Evolutionary conservation across 176 grass and related monocot species (phyloP).

Genomic region (Alopecurus myosuroides): DNA sequence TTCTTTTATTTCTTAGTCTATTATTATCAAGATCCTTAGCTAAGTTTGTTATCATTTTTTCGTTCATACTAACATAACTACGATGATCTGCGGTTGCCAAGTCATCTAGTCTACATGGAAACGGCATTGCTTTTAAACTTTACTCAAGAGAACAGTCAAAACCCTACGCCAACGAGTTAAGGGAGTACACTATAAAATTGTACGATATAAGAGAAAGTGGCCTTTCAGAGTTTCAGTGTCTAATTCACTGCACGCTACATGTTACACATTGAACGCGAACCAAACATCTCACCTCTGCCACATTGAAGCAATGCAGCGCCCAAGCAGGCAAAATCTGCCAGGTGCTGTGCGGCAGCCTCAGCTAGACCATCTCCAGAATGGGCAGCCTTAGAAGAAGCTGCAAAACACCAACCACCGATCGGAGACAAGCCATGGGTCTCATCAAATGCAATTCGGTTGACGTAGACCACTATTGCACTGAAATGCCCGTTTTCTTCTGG

Average conservation of each 20-base stretch:
- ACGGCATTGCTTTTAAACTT: background rate
- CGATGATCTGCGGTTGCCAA: background rate
- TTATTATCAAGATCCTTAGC: too few relatives aligned
- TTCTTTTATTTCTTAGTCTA: too few relatives aligned
- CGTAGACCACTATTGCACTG: background rate
- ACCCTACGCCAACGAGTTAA: background rate
- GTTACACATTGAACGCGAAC: background rate
- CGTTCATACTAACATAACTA: too few relatives aligned
- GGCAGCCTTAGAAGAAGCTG: background rate
- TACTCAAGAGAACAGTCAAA: background rate
- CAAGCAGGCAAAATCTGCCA: too few relatives aligned
- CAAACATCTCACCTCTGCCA: background rate
- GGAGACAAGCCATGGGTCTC: background rate
- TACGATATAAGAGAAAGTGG: background rate
- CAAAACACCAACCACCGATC: background rate
- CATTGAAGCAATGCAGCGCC: background rate
- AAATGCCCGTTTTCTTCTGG: conserved; percentile 31
- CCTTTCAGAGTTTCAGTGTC: background rate
- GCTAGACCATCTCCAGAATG: background rate
- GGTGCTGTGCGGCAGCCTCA: background rate
- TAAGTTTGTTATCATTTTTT: too few relatives aligned
- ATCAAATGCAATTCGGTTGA: background rate
- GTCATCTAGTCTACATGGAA: background rate
- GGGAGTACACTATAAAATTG: background rate
- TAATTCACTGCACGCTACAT: background rate